phyloP scores from a whole-genome alignment of 2,329 filamentous ascomycete species.

The Dothistroma pini region DNA sequence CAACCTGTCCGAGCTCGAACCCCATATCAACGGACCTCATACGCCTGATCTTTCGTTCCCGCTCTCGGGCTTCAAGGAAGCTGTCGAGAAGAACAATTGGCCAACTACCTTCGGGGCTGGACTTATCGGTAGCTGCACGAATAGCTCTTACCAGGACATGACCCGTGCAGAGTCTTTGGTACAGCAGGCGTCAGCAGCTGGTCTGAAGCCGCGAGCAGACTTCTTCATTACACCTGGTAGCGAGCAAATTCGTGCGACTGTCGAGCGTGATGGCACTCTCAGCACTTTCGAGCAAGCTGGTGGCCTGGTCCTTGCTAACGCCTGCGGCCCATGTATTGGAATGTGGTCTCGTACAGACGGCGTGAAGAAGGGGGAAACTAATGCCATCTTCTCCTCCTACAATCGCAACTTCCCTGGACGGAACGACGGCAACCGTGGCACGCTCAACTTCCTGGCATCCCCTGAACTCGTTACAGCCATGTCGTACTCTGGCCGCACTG shows the following conservation, averaged over 20 bases:
- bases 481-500: constrained; percentile 85
- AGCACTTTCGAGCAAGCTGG: constrained; percentile 82
- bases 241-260: constrained; percentile 92
- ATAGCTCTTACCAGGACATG: constrained; percentile 99
- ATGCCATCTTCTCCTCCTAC: constrained; percentile 95
- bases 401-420: constrained; percentile 98
- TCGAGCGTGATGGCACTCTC: constrained; percentile 84
- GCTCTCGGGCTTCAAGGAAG: constrained; percentile 81
- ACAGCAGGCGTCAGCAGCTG: constrained; percentile 84
- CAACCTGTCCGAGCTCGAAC: constrained; percentile 69
- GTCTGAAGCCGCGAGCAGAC: constrained; percentile 80
- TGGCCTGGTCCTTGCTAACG: constrained; percentile 87
- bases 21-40: constrained; percentile 61
- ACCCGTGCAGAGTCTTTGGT: constrained; percentile 89
- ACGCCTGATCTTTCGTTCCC: constrained; percentile 94
- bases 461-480: constrained; percentile 97
- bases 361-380: constrained; percentile 76
- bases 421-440: constrained; percentile 93
- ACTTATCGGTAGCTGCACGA: constrained; percentile 96
- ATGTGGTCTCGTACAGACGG: constrained; percentile 93
- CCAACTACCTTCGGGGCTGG: constrained; percentile 87
- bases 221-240: constrained; percentile 97
- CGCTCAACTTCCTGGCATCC: constrained; percentile 98
- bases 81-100: constrained; percentile 82
- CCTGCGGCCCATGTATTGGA: constrained; percentile 61